These are phyloP conservation scores for Cucumis melo DNA, from an alignment of 306 rosid species.

Conservation along the genomic window DNA sequence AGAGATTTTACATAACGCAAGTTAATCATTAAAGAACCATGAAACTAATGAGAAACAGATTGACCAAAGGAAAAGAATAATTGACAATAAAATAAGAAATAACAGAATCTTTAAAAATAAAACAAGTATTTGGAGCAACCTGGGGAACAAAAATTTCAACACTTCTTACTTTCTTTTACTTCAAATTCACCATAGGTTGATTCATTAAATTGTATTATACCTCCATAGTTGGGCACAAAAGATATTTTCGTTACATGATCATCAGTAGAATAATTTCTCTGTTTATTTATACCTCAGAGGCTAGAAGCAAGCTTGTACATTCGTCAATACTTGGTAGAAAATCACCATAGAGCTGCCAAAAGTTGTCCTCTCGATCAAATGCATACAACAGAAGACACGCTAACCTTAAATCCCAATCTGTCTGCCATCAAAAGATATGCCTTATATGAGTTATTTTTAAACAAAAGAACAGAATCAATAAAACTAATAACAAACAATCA, in stretches of 20 bases:
- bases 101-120: conserved; percentile 7
- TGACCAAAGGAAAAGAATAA: background rate
- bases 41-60: background rate
- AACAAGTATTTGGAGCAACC: background rate
- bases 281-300: conserved; percentile 52
- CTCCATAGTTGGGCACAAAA: background rate
- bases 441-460: conserved; percentile 10
- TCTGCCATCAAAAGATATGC: conserved; percentile 55
- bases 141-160: background rate
- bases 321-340: conserved; percentile 82
- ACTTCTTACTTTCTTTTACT: background rate
- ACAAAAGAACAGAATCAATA: background rate
- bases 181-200: background rate
- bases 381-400: conserved; percentile 84
- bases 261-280: background rate
- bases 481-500: background rate
- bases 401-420: conserved; percentile 91
- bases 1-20: background rate
- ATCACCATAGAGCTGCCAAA: conserved; percentile 89
- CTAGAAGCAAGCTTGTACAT: conserved; percentile 81
- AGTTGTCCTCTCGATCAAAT: conserved; percentile 69
- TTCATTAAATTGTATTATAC: background rate
- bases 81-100: background rate
- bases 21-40: background rate
- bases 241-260: background rate